Evolutionary conservation across 2,329 filamentous ascomycete species (phyloP), one percentile per base, ranked within the genome.

Genomic region (Chrysosporium queenslandicum): DNA sequence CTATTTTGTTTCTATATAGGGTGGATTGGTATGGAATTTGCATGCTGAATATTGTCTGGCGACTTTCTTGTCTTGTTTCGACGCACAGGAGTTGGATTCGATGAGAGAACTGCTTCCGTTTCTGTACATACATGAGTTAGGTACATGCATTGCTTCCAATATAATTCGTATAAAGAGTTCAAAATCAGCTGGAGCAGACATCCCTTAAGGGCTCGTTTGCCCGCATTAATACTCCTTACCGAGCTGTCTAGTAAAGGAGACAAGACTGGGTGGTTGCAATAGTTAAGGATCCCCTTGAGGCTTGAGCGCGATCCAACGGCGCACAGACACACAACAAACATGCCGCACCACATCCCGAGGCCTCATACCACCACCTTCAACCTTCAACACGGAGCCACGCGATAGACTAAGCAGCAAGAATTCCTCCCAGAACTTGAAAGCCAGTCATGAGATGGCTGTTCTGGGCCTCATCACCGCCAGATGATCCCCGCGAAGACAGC

Each of bases 371-470:
- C 27, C 25, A 23, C 29, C 47, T 43, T 30, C 29, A 53, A 25
- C 41, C 42, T 39, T 16, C 37, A 25, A 46, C 34, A 18, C 46
- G 18, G 37, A 14, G 39, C 16, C 14, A 32, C 37, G 37, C 37
- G 18, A 23, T 4, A 39, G 4, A 37, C 5, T 25, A 46, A 42
- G 14, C 41, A 40, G 34, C 37, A 45, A 30, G 7, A 55, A n/a
- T 27, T 29, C 30, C 21, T 11, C 5, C 29, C 54, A 59, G 59
- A 59, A 58, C 55, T 63, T 64, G 6, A 27, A 66, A 29, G 61
- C 60, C 57, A 65, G 65, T 58, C 54, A 76, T 76, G 74, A 67
- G 64, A 73, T 76, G 73, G 74, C 69, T 71, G 54, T 68, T 69
- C 67, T 74, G 73, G 72, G 65, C 67, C 56, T 67, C 70, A 55